phyloP scores from a whole-genome alignment of 495 filamentous ascomycete species.

The Mytilinidion resinicola region DNA sequence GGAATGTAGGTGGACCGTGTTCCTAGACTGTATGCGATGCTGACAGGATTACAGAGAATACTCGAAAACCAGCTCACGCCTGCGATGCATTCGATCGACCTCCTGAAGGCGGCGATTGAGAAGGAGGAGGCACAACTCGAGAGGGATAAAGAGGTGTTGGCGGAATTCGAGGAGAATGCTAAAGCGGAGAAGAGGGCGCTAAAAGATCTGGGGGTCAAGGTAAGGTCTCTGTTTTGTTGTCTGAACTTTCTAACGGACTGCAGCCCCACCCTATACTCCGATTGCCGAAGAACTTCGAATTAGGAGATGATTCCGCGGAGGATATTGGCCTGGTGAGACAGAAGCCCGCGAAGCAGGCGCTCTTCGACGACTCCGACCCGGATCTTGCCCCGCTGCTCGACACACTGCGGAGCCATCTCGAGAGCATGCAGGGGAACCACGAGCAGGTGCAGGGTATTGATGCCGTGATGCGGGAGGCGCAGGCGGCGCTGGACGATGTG shows the following conservation, averaged over 20 bases:
- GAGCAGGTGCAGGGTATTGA: constrained; percentile 47
- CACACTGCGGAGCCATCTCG: constrained; percentile 50
- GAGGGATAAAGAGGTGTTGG: constrained; percentile 43
- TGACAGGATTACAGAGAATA: constrained; percentile 36
- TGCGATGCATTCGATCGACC: constrained; percentile 47
- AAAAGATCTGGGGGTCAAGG: constrained; percentile 45
- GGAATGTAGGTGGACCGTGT: constrained; percentile 41
- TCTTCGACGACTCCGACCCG: constrained; percentile 29
- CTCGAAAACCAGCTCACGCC: constrained; percentile 50
- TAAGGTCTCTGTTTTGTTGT: constrained; percentile 16
- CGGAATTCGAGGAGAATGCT: constrained; percentile 50
- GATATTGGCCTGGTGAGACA: constrained; percentile 20
- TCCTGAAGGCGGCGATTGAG: constrained; percentile 46
- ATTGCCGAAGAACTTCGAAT: constrained; percentile 5
- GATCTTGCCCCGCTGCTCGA: constrained; percentile 33
- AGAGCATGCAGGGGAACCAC: constrained; percentile 51
- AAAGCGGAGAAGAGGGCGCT: constrained; percentile 43
- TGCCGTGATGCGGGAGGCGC: constrained; percentile 46
- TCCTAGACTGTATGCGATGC: neutral
- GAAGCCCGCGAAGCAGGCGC: neutral
- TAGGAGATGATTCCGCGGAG: constrained; percentile 25
- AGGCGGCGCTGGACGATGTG: constrained; percentile 44
- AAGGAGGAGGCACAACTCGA: constrained; percentile 47
- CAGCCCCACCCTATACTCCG: constrained; percentile 28
- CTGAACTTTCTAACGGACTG: constrained; percentile 2